Evolutionary conservation across 345 rosid species (phyloP).

Genomic region (Hypericum androsaemum): DNA sequence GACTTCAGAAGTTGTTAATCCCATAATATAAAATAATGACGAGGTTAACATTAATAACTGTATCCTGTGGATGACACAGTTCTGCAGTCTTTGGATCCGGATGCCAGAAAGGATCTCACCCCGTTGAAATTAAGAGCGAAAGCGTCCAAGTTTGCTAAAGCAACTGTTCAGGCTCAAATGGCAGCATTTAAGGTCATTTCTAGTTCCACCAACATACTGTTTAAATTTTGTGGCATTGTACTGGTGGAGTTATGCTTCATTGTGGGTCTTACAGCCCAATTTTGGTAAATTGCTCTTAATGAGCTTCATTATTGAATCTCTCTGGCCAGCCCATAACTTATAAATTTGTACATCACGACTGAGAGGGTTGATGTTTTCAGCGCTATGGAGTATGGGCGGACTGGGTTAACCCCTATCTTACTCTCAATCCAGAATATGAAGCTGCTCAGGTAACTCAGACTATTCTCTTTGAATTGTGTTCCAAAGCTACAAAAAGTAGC

Average conservation of each 20-base stretch:
- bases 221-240: background rate
- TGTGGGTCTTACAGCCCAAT: background rate
- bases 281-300: background rate
- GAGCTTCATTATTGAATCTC: no score
- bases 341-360: background rate
- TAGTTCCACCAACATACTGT: conserved; percentile 7
- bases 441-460: conserved; percentile 72
- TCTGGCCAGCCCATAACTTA: no score
- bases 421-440: conserved; percentile 93
- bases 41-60: conserved; percentile 13
- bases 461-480: conserved; percentile 4
- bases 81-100: conserved; percentile 83
- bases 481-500: no score
- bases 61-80: conserved; percentile 43
- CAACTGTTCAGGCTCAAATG: conserved; percentile 93
- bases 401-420: conserved; percentile 77
- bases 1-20: no score
- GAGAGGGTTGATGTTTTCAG: conserved; percentile 34
- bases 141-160: conserved; percentile 87
- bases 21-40: no score
- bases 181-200: conserved; percentile 68
- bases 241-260: background rate
- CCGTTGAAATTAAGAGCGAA: conserved; percentile 77
- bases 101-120: conserved; percentile 75
- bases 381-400: conserved; percentile 97